Evolutionary conservation across 768 basidiomycete genomes (phyloP).

Genomic region (Epithele typhae): DNA sequence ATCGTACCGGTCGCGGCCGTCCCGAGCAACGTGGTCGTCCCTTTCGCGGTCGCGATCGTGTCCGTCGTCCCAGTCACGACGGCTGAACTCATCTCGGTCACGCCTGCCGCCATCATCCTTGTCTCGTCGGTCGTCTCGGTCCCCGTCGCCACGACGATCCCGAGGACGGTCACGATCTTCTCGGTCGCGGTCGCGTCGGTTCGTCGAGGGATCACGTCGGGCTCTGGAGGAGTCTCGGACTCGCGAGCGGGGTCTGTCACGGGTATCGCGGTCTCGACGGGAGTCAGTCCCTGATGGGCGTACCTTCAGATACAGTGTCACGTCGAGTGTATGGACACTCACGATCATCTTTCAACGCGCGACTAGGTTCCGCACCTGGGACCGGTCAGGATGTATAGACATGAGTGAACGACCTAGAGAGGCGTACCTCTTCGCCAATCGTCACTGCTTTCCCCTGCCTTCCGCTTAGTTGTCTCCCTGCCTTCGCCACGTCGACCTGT

Average conservation of each 20-base stretch:
- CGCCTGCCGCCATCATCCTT: conserved; percentile 34
- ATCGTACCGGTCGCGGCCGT: conserved; percentile 40
- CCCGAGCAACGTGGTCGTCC: conserved; percentile 23
- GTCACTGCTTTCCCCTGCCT: conserved; percentile 68
- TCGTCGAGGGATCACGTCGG: conserved; percentile 52
- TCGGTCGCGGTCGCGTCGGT: conserved; percentile 37
- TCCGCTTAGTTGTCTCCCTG: conserved; percentile 60
- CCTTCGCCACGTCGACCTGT: conserved; percentile 52
- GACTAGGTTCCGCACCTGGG: conserved; percentile 44
- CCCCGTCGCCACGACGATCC: conserved; percentile 26
- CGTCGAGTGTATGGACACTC: conserved; percentile 19
- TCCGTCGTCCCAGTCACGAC: conserved; percentile 23
- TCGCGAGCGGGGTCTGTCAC: conserved; percentile 62
- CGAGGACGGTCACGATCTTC: conserved; percentile 27
- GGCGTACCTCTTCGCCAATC: conserved; percentile 81
- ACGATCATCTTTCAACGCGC: conserved; percentile 62
- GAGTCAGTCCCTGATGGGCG: conserved; percentile 42
- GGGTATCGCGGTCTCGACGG: conserved; percentile 58
- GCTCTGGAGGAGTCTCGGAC: conserved; percentile 59
- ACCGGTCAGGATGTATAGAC: background rate
- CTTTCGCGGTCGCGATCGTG: conserved; percentile 25
- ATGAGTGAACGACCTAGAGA: background rate
- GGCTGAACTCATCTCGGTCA: conserved; percentile 27
- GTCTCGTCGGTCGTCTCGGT: conserved; percentile 27
- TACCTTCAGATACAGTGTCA: background rate